Percentiles rank a stretch among this genome's conserved stretches.
Evolutionary conservation across 352 stramenopile genomes (phyloP).

Genomic region (Phytopythium litorale): DNA sequence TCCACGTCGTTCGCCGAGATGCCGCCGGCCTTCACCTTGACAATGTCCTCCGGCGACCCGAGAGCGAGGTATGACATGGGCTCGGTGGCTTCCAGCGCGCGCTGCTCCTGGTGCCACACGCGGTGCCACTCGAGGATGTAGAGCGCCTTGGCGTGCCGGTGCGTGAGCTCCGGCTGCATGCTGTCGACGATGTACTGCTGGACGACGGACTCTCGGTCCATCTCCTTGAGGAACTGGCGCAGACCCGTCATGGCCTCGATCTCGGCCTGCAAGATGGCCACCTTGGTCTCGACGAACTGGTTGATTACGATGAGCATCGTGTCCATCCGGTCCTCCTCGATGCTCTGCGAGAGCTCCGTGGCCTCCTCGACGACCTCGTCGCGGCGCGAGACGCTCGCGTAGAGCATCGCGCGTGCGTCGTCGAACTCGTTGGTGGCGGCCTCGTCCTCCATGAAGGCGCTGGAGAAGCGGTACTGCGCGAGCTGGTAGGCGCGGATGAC

Average conservation of each 20-base stretch:
- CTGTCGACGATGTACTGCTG: conserved; percentile 85
- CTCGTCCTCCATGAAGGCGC: conserved; percentile 62
- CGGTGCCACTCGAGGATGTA: conserved; percentile 80
- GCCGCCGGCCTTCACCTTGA: conserved; percentile 51
- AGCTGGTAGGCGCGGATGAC: conserved; percentile 63
- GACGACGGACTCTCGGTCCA: conserved; percentile 82
- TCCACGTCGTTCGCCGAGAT: conserved; percentile 71
- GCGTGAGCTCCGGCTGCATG: conserved; percentile 78
- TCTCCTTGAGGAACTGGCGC: conserved; percentile 57
- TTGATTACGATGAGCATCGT: conserved; percentile 82
- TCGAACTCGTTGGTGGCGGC: conserved; percentile 55
- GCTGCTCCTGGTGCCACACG: conserved; percentile 58
- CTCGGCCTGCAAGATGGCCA: conserved; percentile 74
- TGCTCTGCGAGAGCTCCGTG: conserved; percentile 69
- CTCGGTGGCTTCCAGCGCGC: conserved; percentile 28
- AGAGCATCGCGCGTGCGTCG: conserved; percentile 44
- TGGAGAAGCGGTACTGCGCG: conserved; percentile 58
- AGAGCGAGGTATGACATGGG: conserved; percentile 48
- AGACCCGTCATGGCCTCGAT: conserved; percentile 72
- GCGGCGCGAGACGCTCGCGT: conserved; percentile 60
- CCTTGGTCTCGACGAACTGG: conserved; percentile 85
- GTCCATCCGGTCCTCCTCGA: conserved; percentile 83
- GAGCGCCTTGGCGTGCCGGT: conserved; percentile 71
- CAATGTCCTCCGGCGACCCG: conserved; percentile 32
- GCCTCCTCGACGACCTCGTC: conserved; percentile 83